Base-by-base conservation (phyloP, 2,329 filamentous ascomycete species). In the Penicillium sp. region DNA sequence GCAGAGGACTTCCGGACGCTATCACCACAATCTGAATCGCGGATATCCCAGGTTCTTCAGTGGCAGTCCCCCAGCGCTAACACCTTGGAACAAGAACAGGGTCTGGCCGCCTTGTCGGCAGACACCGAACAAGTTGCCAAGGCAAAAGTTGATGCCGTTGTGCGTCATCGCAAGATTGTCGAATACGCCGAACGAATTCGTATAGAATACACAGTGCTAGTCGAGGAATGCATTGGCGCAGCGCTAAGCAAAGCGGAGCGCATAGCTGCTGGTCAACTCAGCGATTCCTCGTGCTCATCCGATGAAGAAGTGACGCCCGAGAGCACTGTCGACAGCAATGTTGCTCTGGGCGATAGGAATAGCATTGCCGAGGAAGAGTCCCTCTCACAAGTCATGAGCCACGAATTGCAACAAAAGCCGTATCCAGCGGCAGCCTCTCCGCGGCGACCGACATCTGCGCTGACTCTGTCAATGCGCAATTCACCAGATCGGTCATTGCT, bases 131-230 rank as follows among this genome's bases (percentile, higher is more conserved):
- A 84, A 68, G 84, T 91, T 39, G 90, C 92, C 27, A 90, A 87
- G 68, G 84, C 89, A 44, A 99, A 99, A 72, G 90, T 97, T 2
- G 94, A 99, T 68, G 90, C 93, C 5, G 90, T 97, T 7, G 87
- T 95, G 62, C 89, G 94, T 34, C 91, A 97, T 73, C 88, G 93
- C 50, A 88, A 89, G 66, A 96, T 97, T 50, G 87, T 99, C 33
- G 94, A 99, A 72, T 99, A 99, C 71, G 88, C 92, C 0, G 94
- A 99, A 76, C 87, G 95, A 33, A 96, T 99, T 62, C 90, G 95
- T 4, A 84, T 97, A 46, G 94, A 99, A 69, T 96, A 97, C 68
- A 89, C 93, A 29, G 85, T 95, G 27, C 82, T 97, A 57, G 93
- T 99, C 2, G 91, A 97, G 69, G 91, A 97, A 67, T 99, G 94